Evolutionary conservation across 148 eudicot genomes (phyloP).

Genomic region (Oxyria digyna): DNA sequence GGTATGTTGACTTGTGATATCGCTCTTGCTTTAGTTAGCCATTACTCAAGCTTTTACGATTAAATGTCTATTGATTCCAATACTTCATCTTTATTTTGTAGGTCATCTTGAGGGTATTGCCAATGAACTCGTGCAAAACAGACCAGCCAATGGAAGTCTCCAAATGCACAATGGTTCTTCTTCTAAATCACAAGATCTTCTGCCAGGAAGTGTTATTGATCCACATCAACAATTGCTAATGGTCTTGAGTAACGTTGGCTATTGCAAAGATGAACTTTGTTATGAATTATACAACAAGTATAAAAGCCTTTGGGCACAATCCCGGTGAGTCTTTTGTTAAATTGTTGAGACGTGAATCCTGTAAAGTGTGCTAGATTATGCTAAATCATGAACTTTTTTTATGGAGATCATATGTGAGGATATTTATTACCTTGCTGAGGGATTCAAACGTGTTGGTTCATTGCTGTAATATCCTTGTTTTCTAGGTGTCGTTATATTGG

Average conservation of each 20-base stretch:
- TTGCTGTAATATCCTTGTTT: neutral
- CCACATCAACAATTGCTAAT: slow-evolving; percentile 71
- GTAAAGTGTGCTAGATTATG: neutral
- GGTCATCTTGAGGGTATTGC: slow-evolving; percentile 88
- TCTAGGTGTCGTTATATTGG: neutral
- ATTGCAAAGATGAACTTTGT: slow-evolving; percentile 89
- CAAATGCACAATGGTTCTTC: slow-evolving; percentile 45
- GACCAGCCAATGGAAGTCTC: slow-evolving; percentile 36
- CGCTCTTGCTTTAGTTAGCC: neutral
- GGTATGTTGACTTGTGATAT: slow-evolving; percentile 26
- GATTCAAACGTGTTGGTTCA: neutral
- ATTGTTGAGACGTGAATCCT: neutral
- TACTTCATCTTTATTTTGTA: too few species aligned
- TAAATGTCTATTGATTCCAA: neutral
- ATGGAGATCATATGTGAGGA: neutral
- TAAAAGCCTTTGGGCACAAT: slow-evolving; percentile 60
- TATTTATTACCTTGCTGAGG: neutral
- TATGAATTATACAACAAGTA: slow-evolving; percentile 67
- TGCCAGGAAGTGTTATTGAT: slow-evolving; percentile 64
- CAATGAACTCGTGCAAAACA: slow-evolving; percentile 44
- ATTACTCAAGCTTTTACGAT: neutral
- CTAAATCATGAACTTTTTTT: neutral
- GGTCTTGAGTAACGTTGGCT: slow-evolving; percentile 94
- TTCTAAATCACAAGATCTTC: slow-evolving; percentile 28
- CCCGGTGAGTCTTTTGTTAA: slow-evolving; percentile 35